phyloP scores from a whole-genome alignment of 306 rosid species.

The Mimosa pudica region DNA sequence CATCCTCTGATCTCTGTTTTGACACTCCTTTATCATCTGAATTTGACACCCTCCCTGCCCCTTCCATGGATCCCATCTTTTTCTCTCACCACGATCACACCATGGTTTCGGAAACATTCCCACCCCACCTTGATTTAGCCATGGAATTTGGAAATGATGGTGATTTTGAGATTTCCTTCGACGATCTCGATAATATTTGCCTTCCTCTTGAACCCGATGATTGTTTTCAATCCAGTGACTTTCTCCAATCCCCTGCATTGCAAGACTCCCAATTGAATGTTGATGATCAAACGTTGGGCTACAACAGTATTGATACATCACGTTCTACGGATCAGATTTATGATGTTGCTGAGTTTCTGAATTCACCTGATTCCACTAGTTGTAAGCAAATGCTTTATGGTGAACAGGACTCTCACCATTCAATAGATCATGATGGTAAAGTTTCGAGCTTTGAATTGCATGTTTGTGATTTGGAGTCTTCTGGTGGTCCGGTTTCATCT shows the following conservation, averaged over 20 bases:
- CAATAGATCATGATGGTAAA: conserved; percentile 24
- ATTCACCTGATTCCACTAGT: conserved; percentile 33
- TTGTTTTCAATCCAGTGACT: conserved; percentile 48
- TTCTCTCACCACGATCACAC: conserved; percentile 34
- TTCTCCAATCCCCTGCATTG: not conserved
- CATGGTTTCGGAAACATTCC: conserved; percentile 35
- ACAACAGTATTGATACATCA: conserved; percentile 30
- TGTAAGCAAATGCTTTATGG: conserved; percentile 14
- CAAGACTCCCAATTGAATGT: not conserved
- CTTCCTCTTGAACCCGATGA: conserved; percentile 65
- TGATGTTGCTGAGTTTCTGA: conserved; percentile 46
- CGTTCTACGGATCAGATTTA: conserved; percentile 12
- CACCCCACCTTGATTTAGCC: conserved; percentile 55
- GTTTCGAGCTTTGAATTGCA: conserved; percentile 31
- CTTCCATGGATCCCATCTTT: conserved; percentile 64
- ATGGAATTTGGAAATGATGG: conserved; percentile 36
- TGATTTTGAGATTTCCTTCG: conserved; percentile 70
- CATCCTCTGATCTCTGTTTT: conserved; percentile 25
- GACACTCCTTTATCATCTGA: conserved; percentile 39
- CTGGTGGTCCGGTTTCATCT: conserved; percentile 52
- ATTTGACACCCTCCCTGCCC: conserved; percentile 54
- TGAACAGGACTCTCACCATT: conserved; percentile 25
- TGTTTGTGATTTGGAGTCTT: conserved; percentile 42
- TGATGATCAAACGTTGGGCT: not conserved
- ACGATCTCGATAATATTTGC: conserved; percentile 58